A percentile compares a stretch with the other conserved stretches of the same genome.
Conservation (phyloP, 1,139 yeast genomes). For the Geotrichum restrictum region DNA sequence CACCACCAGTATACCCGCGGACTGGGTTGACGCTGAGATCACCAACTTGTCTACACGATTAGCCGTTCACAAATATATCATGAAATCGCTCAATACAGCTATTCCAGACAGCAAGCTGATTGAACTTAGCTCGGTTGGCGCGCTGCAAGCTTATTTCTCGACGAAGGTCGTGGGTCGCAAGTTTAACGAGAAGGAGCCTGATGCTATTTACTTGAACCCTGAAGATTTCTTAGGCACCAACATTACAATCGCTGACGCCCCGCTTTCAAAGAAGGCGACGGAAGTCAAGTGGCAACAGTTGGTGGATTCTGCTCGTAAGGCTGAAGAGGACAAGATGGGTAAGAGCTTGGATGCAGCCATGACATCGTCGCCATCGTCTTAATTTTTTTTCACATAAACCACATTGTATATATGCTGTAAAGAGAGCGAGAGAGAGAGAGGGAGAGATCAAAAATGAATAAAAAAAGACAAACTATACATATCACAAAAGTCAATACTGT, state of each 20-base stretch:
- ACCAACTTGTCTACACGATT: conserved; percentile 44
- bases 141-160: conserved; percentile 47
- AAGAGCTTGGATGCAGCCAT: conserved; percentile 28
- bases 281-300: conserved; percentile 44
- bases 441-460: too few relatives aligned
- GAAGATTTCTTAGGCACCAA: conserved; percentile 49
- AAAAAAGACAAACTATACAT: too few relatives aligned
- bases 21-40: conserved; percentile 7
- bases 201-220: conserved; percentile 62
- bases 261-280: conserved; percentile 37
- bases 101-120: conserved; percentile 64
- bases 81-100: conserved; percentile 55
- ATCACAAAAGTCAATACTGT: too few relatives aligned
- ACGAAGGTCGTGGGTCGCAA: conserved; percentile 46
- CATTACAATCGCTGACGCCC: conserved; percentile 43
- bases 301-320: conserved; percentile 42
- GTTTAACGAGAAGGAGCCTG: conserved; percentile 67
- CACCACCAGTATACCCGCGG: conserved; percentile 2
- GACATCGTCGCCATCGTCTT: too few relatives aligned
- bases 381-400: not conserved
- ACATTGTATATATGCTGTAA: not conserved
- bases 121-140: conserved; percentile 46
- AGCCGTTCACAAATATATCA: conserved; percentile 53
- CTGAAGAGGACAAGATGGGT: conserved; percentile 41
- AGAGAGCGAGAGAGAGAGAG: too few relatives aligned